These are phyloP conservation scores for Pseudogymnoascus pannorum DNA, from an alignment of 2,329 filamentous ascomycete genomes.

Conservation along the genomic window DNA sequence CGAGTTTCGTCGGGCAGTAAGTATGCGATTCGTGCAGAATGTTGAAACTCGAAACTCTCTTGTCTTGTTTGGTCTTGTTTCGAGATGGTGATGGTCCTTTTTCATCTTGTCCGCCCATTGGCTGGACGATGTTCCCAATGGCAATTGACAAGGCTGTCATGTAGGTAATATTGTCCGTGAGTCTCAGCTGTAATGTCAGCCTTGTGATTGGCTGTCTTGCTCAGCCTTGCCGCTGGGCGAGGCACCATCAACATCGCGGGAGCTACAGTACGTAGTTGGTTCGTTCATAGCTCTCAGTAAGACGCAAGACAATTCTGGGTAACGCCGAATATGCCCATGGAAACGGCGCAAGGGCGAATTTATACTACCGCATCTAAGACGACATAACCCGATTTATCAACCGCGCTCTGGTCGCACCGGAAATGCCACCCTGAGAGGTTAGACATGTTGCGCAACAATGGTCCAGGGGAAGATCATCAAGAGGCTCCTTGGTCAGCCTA, in stretches of 20 bases:
- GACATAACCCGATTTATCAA: background rate
- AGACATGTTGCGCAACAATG: slow-evolving; percentile 11
- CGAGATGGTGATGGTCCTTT: background rate
- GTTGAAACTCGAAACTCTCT: slow-evolving; percentile 4
- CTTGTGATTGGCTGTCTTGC: background rate
- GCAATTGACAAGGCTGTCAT: background rate
- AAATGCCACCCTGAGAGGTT: slow-evolving; percentile 5
- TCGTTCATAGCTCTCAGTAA: background rate
- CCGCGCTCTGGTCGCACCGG: background rate
- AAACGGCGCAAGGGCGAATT: background rate
- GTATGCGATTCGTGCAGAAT: background rate
- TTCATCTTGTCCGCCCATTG: background rate
- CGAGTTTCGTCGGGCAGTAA: background rate
- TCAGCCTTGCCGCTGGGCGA: background rate
- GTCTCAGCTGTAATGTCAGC: slow-evolving; percentile 4
- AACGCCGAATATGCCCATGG: background rate
- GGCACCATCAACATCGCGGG: slow-evolving; percentile 3
- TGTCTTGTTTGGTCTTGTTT: background rate
- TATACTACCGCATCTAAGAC: background rate
- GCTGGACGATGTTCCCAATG: background rate
- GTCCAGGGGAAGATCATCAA: slow-evolving; percentile 13
- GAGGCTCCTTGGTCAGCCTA: slow-evolving; percentile 12
- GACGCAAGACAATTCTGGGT: background rate
- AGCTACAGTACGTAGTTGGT: background rate
- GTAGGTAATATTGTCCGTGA: background rate